A percentile compares a stretch with the other conserved stretches of the same genome.
phyloP scores from a whole-genome alignment of 2,329 filamentous ascomycete species.

The Diaporthe sp. region DNA sequence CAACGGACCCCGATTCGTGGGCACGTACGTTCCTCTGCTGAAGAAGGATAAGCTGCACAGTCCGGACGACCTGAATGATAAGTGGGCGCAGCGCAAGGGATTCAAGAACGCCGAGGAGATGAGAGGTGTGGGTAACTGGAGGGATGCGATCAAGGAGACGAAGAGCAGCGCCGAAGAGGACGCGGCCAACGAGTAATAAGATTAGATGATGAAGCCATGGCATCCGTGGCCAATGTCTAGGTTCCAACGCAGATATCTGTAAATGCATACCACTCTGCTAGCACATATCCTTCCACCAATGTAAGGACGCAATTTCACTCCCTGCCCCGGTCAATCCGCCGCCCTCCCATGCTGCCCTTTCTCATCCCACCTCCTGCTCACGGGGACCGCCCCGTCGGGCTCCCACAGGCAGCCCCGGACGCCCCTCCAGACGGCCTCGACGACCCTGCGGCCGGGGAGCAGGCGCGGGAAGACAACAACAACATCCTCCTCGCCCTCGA shows the following conservation, averaged over 20 bases:
- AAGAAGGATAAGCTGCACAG: conserved; percentile 63
- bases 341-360: conserved; percentile 42
- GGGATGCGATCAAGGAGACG: conserved; percentile 48
- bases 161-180: conserved; percentile 29
- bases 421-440: conserved; percentile 93
- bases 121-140: conserved; percentile 54
- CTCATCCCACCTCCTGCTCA: conserved; percentile 47
- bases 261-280: not conserved
- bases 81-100: conserved; percentile 73
- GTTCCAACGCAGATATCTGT: not conserved
- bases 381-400: conserved; percentile 48
- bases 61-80: conserved; percentile 70
- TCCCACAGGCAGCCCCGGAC: conserved; percentile 86
- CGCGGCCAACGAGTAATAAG: not conserved
- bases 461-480: conserved; percentile 95
- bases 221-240: not conserved
- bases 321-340: not conserved
- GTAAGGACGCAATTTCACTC: not conserved
- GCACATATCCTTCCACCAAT: not conserved
- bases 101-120: conserved; percentile 66
- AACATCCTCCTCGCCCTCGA: conserved; percentile 88
- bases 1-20: conserved; percentile 62
- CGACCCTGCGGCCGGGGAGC: conserved; percentile 78
- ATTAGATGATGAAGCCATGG: not conserved
- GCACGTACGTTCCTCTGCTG: conserved; percentile 69